A percentile compares a stretch with the other conserved stretches of the same genome.
These are phyloP conservation scores for Prunella vulgaris DNA, from an alignment of 257 asterid genomes.

Conservation along the genomic window DNA sequence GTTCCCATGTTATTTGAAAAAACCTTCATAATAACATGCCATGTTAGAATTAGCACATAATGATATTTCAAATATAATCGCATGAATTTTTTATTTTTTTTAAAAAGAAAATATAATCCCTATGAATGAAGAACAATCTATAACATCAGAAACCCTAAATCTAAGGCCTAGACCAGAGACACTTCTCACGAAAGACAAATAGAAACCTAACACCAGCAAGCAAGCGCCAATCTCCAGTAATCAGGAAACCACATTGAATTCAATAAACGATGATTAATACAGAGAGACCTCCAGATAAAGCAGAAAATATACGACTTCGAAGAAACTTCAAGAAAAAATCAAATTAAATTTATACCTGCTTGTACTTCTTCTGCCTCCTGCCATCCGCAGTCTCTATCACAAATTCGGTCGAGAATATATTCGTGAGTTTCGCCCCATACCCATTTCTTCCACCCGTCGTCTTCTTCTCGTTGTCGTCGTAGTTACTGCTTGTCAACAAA, in stretches of 20 bases:
- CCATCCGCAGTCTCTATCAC: slow-evolving; percentile 95
- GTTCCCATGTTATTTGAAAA: slow-evolving; percentile 87
- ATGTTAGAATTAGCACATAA: neutral
- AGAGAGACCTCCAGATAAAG: too few species aligned
- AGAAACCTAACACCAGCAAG: neutral
- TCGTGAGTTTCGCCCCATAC: slow-evolving; percentile 91
- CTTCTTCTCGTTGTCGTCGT: slow-evolving; percentile 85
- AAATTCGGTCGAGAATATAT: slow-evolving; percentile 85
- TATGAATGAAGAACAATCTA: neutral
- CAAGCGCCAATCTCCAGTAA: neutral
- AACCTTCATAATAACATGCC: slow-evolving; percentile 42
- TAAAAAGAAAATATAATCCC: neutral
- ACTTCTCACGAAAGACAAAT: neutral
- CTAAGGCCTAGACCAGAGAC: neutral
- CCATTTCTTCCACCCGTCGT: slow-evolving; percentile 98
- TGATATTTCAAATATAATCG: neutral
- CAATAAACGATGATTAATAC: too few species aligned
- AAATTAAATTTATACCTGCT: slow-evolving; percentile 53
- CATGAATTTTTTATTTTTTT: too few species aligned
- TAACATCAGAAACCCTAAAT: neutral
- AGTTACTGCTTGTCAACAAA: slow-evolving; percentile 92
- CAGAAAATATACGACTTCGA: neutral
- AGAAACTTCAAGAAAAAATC: neutral
- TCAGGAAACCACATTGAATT: neutral
- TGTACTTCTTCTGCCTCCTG: slow-evolving; percentile 69